These are phyloP conservation scores for Serpula lacrymans DNA, from an alignment of 768 basidiomycete genomes.

Conservation along the genomic window DNA sequence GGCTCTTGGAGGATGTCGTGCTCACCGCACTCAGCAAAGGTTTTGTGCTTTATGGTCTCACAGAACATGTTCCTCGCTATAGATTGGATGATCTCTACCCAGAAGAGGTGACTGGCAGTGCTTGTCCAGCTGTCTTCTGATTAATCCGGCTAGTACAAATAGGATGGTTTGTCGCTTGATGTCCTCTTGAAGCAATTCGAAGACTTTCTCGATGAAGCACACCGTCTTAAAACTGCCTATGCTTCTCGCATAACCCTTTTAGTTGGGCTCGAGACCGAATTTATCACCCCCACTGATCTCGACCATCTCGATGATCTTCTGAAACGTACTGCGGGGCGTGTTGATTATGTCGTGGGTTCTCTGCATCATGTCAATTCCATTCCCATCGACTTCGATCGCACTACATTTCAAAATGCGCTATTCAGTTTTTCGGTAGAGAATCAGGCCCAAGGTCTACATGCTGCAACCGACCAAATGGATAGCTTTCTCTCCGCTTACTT, in stretches of 20 bases:
- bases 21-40: slow-evolving; percentile 72
- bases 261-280: slow-evolving; percentile 92
- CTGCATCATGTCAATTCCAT: slow-evolving; percentile 86
- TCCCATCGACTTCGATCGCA: slow-evolving; percentile 89
- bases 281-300: slow-evolving; percentile 69
- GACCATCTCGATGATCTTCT: slow-evolving; percentile 54
- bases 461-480: slow-evolving; percentile 31
- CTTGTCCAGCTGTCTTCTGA: slow-evolving; percentile 1
- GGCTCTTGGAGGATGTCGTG: slow-evolving; percentile 78
- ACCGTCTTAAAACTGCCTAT: slow-evolving; percentile 65
- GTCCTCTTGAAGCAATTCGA: slow-evolving; percentile 64
- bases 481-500: slow-evolving; percentile 69
- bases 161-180: slow-evolving; percentile 55
- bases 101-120: slow-evolving; percentile 85
- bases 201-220: slow-evolving; percentile 74
- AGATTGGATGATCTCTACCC: slow-evolving; percentile 81
- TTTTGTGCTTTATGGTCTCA: slow-evolving; percentile 82
- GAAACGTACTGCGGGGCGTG: slow-evolving; percentile 37
- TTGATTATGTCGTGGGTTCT: slow-evolving; percentile 91
- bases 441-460: slow-evolving; percentile 18
- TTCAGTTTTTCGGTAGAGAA: slow-evolving; percentile 33
- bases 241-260: slow-evolving; percentile 67
- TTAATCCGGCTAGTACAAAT: slow-evolving; percentile 13
- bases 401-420: slow-evolving; percentile 65
- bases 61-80: slow-evolving; percentile 93